Conservation (phyloP, 129 eudicot genomes). For the carrot (Daucus carota) region DNA sequence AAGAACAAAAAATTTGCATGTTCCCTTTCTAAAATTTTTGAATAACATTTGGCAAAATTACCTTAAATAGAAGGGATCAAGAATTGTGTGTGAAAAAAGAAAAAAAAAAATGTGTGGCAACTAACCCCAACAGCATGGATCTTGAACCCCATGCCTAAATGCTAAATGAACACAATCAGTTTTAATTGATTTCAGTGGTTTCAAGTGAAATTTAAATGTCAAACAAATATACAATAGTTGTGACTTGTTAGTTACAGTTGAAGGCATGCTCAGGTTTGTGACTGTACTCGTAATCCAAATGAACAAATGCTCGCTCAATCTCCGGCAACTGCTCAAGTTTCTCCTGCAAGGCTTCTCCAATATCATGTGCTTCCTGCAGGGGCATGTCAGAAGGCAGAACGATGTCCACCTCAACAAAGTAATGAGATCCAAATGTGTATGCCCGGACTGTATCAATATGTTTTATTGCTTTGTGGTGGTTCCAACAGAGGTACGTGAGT, state of each 20-base stretch:
- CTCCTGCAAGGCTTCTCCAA: constrained; percentile 73
- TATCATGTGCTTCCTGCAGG: constrained; percentile 66
- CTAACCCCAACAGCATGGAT: neutral
- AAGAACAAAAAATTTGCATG: too few relatives aligned
- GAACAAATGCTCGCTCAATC: constrained; percentile 75
- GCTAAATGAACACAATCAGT: neutral
- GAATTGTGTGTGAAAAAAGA: too few relatives aligned
- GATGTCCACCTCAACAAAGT: constrained; percentile 79
- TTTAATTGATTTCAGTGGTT: constrained; percentile 2
- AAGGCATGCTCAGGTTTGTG: constrained; percentile 74
- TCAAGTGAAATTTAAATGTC: constrained; percentile 8
- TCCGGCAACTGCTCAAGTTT: constrained; percentile 68
- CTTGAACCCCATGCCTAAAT: neutral
- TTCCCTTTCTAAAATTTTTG: too few relatives aligned
- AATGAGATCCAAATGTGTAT: constrained; percentile 82
- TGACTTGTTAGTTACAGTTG: neutral
- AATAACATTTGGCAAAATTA: too few relatives aligned
- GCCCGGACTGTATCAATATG: constrained; percentile 80
- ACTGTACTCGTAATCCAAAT: constrained; percentile 60
- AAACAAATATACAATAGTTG: neutral
- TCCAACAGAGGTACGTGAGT: constrained; percentile 83
- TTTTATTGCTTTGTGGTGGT: constrained; percentile 75
- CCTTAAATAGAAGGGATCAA: too few relatives aligned
- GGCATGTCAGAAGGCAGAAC: constrained; percentile 66
- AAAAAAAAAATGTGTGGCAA: too few relatives aligned